These are phyloP conservation scores for Stipa capillata DNA, from an alignment of 176 grass and related monocot genomes.

Conservation along the genomic window DNA sequence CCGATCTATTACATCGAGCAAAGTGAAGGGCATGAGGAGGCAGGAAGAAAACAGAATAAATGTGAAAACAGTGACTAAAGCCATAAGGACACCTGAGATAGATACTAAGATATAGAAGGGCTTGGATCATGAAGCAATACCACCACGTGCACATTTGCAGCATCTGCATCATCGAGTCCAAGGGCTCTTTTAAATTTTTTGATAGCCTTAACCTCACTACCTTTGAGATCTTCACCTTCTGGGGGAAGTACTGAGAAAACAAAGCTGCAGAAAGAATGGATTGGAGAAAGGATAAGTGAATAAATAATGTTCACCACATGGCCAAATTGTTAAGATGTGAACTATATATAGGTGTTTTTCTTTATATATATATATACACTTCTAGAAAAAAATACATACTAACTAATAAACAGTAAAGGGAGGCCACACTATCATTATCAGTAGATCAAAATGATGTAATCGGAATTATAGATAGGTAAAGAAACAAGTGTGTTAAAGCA, in stretches of 20 bases:
- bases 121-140: conserved; percentile 39
- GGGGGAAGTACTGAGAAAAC: conserved; percentile 79
- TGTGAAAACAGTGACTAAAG: background rate
- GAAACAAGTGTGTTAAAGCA: background rate
- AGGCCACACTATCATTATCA: background rate
- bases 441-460: background rate
- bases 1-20: conserved; percentile 64
- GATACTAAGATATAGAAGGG: conserved; percentile 12
- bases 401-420: background rate
- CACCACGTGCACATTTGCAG: conserved; percentile 91
- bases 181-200: conserved; percentile 86
- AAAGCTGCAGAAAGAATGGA: conserved; percentile 57
- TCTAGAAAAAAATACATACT: background rate
- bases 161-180: conserved; percentile 91
- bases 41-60: conserved; percentile 2
- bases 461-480: background rate
- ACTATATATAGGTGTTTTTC: background rate
- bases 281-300: conserved; percentile 27
- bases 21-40: conserved; percentile 18
- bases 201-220: conserved; percentile 75
- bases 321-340: background rate
- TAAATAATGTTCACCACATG: conserved; percentile 7
- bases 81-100: background rate
- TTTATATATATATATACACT: background rate
- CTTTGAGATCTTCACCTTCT: conserved; percentile 75